Percentiles rank a stretch among this genome's conserved stretches.
These are phyloP conservation scores for Panicum hallii DNA, from an alignment of 202 grass and related monocot species.

Conservation along the genomic window DNA sequence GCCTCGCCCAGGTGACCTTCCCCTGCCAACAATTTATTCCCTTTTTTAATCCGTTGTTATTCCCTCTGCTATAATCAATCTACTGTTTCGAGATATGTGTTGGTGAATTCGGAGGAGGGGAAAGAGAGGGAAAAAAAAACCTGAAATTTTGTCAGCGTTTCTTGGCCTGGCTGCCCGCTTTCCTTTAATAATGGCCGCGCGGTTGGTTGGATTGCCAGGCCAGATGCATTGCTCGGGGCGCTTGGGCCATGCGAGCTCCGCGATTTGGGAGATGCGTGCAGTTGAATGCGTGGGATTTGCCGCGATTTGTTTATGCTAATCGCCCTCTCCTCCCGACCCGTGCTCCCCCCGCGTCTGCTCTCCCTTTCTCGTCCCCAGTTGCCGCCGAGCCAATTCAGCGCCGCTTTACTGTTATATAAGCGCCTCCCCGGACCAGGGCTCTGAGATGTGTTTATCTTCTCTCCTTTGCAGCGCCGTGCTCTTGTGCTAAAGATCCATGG, in stretches of 20 bases:
- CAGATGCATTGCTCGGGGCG: constrained; percentile 59
- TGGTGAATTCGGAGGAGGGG: constrained; percentile 23
- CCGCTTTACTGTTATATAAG: constrained; percentile 73
- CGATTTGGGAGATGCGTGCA: constrained; percentile 58
- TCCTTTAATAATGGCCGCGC: constrained; percentile 52
- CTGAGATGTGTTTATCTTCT: constrained; percentile 42
- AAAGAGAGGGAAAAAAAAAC: neutral
- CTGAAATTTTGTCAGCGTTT: constrained; percentile 28
- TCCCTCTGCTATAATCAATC: constrained; percentile 26
- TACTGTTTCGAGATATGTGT: constrained; percentile 47
- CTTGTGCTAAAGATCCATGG: constrained; percentile 50
- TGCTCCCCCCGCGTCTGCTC: constrained; percentile 33
- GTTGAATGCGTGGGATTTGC: constrained; percentile 59
- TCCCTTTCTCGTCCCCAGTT: constrained; percentile 42
- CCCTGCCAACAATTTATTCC: constrained; percentile 1
- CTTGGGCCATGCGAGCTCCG: constrained; percentile 48
- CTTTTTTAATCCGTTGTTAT: constrained; percentile 17
- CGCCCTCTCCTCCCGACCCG: constrained; percentile 26
- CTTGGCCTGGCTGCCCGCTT: constrained; percentile 26
- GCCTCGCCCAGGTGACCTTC: constrained; percentile 56
- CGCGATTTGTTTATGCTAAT: constrained; percentile 47
- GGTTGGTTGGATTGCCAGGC: constrained; percentile 46
- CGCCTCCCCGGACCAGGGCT: constrained; percentile 33
- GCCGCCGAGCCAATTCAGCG: constrained; percentile 57
- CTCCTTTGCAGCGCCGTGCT: constrained; percentile 38